phyloP scores from a whole-genome alignment of 2,329 filamentous ascomycete species.

The Diaporthe sp. region DNA sequence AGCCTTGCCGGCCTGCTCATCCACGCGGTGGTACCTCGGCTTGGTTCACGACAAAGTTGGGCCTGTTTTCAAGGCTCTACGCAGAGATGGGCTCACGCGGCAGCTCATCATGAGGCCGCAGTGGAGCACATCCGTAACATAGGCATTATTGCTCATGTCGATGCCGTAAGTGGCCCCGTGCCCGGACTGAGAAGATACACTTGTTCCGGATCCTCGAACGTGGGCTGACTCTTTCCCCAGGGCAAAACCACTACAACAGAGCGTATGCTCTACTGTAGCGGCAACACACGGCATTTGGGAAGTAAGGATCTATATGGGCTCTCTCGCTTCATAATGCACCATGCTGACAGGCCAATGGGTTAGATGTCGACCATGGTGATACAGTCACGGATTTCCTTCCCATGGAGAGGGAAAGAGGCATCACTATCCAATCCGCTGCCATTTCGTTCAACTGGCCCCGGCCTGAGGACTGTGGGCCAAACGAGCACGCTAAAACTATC shows the following conservation, averaged over 20 bases:
- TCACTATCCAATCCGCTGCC: constrained; percentile 97
- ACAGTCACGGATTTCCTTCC: constrained; percentile 98
- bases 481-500: constrained; percentile 73
- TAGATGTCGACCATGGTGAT: constrained; percentile 94
- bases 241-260: constrained; percentile 99
- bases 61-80: constrained; percentile 8
- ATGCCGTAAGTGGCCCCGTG: constrained; percentile 73
- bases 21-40: constrained; percentile 25
- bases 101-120: constrained; percentile 52
- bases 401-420: constrained; percentile 90
- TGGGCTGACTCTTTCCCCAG: constrained; percentile 50
- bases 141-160: constrained; percentile 98
- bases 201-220: constrained; percentile 74
- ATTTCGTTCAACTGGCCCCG: constrained; percentile 94
- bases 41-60: constrained; percentile 22
- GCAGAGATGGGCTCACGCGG: constrained; percentile 32
- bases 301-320: constrained; percentile 56
- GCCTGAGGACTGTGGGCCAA: constrained; percentile 55
- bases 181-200: constrained; percentile 88
- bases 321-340: background rate
- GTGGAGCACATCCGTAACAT: constrained; percentile 87
- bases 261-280: constrained; percentile 98
- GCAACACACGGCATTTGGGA: constrained; percentile 88
- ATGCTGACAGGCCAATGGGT: constrained; percentile 16
- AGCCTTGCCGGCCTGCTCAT: constrained; percentile 34